Conservation (phyloP, 139 green algal species). For the Closterium sp. region DNA sequence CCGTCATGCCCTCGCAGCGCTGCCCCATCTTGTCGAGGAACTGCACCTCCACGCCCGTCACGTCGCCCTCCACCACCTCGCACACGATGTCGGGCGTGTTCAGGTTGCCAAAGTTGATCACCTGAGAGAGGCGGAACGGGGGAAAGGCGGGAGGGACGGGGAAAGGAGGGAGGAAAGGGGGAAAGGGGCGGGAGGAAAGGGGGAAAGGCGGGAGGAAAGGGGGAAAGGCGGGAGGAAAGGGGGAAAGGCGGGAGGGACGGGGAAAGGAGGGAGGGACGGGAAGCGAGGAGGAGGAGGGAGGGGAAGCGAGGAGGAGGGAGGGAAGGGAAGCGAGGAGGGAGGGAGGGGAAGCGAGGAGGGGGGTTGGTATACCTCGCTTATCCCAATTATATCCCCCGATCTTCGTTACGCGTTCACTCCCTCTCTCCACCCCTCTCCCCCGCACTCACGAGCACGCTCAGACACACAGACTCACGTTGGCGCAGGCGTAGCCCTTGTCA, state of each 20-base stretch:
- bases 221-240: no score
- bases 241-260: no score
- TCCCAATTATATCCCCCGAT: no score
- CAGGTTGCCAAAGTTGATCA: conserved; percentile 72
- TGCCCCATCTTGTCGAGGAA: conserved; percentile 68
- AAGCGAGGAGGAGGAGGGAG: no score
- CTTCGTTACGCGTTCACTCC: background rate
- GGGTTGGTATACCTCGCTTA: no score
- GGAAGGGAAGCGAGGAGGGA: no score
- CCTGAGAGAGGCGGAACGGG: conserved; percentile 10
- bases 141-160: background rate
- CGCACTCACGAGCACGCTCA: background rate
- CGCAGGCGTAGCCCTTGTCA: conserved; percentile 63
- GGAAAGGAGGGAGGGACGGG: no score
- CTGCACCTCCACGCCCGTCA: conserved; percentile 53
- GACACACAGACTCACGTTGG: background rate
- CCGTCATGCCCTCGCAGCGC: conserved; percentile 44
- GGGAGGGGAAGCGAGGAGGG: no score
- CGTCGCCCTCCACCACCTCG: conserved; percentile 66
- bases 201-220: no score
- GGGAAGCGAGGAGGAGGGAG: no score
- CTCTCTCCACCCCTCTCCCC: background rate
- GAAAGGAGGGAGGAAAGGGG: background rate
- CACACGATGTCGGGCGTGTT: conserved; percentile 67
- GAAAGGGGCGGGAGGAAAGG: conserved; percentile 28